A percentile compares a stretch with the other conserved stretches of the same genome.
These are phyloP conservation scores for Lactarius akahatsu DNA, from an alignment of 768 basidiomycete species.

Conservation along the genomic window DNA sequence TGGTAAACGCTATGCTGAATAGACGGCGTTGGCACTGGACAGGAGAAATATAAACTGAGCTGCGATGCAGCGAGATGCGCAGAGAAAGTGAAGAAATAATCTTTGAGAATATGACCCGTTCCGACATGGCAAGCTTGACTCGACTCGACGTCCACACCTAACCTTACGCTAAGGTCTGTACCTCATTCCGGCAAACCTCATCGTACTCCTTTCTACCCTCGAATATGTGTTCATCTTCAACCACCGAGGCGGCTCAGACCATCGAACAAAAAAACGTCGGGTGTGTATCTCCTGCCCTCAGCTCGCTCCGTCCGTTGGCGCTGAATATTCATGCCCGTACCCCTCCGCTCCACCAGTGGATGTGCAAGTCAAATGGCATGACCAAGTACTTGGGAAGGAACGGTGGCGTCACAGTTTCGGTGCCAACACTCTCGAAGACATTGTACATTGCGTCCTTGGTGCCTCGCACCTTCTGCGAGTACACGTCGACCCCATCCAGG, in stretches of 20 bases:
- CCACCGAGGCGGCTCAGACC: conserved; percentile 3
- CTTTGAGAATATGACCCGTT: conserved; percentile 2
- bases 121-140: not conserved
- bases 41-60: conserved; percentile 1
- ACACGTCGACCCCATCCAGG: not conserved
- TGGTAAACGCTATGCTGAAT: not conserved
- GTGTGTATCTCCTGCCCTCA: not conserved
- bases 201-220: not conserved
- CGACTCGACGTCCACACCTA: not conserved
- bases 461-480: not conserved
- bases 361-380: not conserved
- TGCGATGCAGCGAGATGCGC: conserved; percentile 21
- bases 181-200: not conserved
- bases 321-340: not conserved
- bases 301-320: not conserved
- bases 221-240: not conserved
- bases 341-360: not conserved
- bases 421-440: not conserved
- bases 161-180: conserved; percentile 14
- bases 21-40: not conserved
- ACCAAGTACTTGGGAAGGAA: conserved; percentile 1
- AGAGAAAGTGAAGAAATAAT: conserved; percentile 16
- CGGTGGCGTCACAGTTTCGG: not conserved
- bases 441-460: not conserved
- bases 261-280: not conserved